Evolutionary conservation across 176 grass and related monocot genomes (phyloP), one percentile per base, ranked within the genome.

Genomic region (Oryza brachyantha): DNA sequence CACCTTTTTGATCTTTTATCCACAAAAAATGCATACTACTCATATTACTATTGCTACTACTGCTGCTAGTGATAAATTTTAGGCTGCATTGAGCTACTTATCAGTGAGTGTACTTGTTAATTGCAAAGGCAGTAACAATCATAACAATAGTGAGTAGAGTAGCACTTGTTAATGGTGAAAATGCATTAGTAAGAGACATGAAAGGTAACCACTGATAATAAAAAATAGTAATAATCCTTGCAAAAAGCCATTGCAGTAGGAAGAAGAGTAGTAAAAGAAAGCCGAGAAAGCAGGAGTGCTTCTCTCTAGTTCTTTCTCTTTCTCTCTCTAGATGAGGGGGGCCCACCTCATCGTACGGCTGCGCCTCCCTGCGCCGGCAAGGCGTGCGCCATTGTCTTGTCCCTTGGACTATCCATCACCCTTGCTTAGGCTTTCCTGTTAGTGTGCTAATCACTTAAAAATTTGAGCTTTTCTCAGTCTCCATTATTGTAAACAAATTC

Each of bases 311-410:
- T n/a, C n/a, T n/a, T n/a, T n/a, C n/a, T n/a, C n/a, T n/a, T n/a
- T n/a, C n/a, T n/a, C 50, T 37, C 21, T 61, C 24, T 10, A 26
- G 87, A 24, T 24, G 52, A 10, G 52, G 52, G 19, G 52, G 19
- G 82, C 24, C 82, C 78, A 72, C 0, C 32, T 34, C 59, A 5
- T 39, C 37, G 87, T 85, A 89, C 82, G 82, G 77, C 29, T 89
- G 87, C 82, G 58, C 82, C 82, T 89, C 82, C 10, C 60, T 66
- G 35, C 78, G 32, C 82, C 71, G 87, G 78, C 87, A 85, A 85
- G 29, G 82, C 82, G 87, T 89, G 87, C 82, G 3, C 72, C 45
- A 26, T 22, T 89, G 87, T 85, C 82, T 77, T 77, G 87, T 89
- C 87, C 41, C 72, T 85, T 43, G 58, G 77, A 81, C 77, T 70